A percentile compares a stretch with the other conserved stretches of the same genome.
These are phyloP conservation scores for Haplosporangium sp. DNA, from an alignment of 371 early-diverging fungal species.

Conservation along the genomic window DNA sequence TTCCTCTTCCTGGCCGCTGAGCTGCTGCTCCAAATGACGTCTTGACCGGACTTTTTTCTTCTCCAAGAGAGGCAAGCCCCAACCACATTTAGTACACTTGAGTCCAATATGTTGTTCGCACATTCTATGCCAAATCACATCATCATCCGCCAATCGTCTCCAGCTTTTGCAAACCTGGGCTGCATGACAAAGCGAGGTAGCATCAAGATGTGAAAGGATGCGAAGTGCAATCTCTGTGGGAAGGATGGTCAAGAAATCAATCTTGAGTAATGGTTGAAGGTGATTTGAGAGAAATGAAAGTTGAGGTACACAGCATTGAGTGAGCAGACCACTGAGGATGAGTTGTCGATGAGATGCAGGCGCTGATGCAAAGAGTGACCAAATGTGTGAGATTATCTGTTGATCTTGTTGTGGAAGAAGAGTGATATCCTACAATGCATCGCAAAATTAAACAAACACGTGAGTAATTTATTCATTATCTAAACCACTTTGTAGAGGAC, in stretches of 20 bases:
- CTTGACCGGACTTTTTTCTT: conserved; percentile 53
- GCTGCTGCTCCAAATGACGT: conserved; percentile 23
- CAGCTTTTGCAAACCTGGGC: conserved; percentile 88
- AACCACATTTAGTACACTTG: conserved; percentile 95
- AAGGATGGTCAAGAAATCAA: conserved; percentile 84
- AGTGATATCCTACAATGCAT: conserved; percentile 37
- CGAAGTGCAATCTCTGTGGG: conserved; percentile 85
- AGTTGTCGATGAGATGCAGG: conserved; percentile 62
- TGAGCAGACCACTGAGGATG: conserved; percentile 68
- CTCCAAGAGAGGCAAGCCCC: conserved; percentile 88
- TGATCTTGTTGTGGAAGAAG: conserved; percentile 57
- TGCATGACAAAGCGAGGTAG: conserved; percentile 90
- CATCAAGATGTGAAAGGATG: conserved; percentile 91
- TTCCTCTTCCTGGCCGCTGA: conserved; percentile 10
- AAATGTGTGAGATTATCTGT: conserved; percentile 60
- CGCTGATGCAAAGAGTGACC: conserved; percentile 64
- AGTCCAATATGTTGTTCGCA: conserved; percentile 97
- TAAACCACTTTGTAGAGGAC: too few species aligned
- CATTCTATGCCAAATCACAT: conserved; percentile 94
- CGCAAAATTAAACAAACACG: neutral
- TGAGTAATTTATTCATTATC: neutral
- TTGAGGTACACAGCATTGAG: conserved; percentile 69
- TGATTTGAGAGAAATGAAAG: conserved; percentile 80
- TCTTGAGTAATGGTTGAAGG: conserved; percentile 75
- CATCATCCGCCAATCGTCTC: conserved; percentile 88